Evolutionary conservation across 2,329 filamentous ascomycete genomes (phyloP).

Genomic region (Onygenales sp.): DNA sequence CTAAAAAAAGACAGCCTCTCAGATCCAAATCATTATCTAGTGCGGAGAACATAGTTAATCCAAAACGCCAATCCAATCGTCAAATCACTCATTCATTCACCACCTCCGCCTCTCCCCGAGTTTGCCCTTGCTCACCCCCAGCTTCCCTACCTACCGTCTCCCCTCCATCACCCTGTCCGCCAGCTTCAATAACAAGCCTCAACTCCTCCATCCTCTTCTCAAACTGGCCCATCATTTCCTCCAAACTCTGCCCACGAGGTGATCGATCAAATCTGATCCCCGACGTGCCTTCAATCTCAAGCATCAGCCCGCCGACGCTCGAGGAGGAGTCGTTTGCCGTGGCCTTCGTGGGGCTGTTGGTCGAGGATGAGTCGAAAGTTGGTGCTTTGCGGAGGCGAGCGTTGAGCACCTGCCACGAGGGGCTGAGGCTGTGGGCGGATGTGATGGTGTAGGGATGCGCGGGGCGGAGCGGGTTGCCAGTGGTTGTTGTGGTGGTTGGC

Average conservation of each 20-base stretch:
- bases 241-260: conserved; percentile 17
- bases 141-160: neutral
- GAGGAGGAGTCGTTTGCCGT: conserved; percentile 28
- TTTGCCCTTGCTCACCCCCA: neutral
- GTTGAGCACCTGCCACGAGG: conserved; percentile 60
- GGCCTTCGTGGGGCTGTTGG: conserved; percentile 37
- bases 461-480: conserved; percentile 47
- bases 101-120: neutral
- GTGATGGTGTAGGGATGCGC: conserved; percentile 43
- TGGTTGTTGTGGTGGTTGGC: conserved; percentile 7
- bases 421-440: conserved; percentile 61
- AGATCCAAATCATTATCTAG: too few relatives aligned
- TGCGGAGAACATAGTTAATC: too few relatives aligned
- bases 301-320: conserved; percentile 34
- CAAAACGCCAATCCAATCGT: neutral
- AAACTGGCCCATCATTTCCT: conserved; percentile 39
- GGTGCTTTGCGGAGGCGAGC: conserved; percentile 50
- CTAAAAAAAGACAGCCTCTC: neutral
- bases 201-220: conserved; percentile 35
- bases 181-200: conserved; percentile 31
- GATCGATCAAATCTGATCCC: conserved; percentile 17
- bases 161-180: conserved; percentile 5
- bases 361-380: conserved; percentile 42
- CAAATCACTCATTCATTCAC: neutral
- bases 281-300: conserved; percentile 34